Evolutionary conservation across 1,139 yeast species (phyloP), one percentile per base, ranked within the genome.

Genomic region (Candida buenavistaensis): DNA sequence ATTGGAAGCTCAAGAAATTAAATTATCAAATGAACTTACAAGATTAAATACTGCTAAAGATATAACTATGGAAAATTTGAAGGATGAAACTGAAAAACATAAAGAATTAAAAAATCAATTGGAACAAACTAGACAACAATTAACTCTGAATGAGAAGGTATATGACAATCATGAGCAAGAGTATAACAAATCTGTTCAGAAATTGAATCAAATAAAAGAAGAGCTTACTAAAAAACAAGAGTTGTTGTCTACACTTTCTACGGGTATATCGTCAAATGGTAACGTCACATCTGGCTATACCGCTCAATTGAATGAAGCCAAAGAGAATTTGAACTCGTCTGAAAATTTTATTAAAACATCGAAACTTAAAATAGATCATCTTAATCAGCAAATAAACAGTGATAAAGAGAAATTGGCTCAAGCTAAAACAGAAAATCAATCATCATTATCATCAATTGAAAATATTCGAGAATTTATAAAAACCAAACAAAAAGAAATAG

Each of bases 201-300:
- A 64, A 26, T 59, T 83, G 7, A 61, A 58, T 4, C 52, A 55
- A 3, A 50, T 79, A 38, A 80, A 78, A 42, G 65, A 64, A 5
- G 68, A 70, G n/a, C 70, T 75, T 40, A 66, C 69, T 23, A 74
- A 69, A 42, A 86, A 85, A 47, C 95, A 88, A 51, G 97, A 90
- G 44, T 68, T 90, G 14, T 62, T 88, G 11, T 82, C 95, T 4
- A 81, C 95, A 0, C 68, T 94, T 26, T 81, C 92, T 1, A 90
- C 97, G 0, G 98, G 98, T 48, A 81, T 92, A 10, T 85, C 97
- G 0, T 77, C 95, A 0, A 82, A 80, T 38, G 97, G 96, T 33
- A 72, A 67, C 25, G 49, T 81, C 0, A 86, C 85, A 42, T 82
- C 89, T 23, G 97, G 97, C 10, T 92, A 88, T 55, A 69, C 76